These are phyloP conservation scores for Pleomassaria siparia DNA, from an alignment of 2,329 filamentous ascomycete species.

Conservation along the genomic window DNA sequence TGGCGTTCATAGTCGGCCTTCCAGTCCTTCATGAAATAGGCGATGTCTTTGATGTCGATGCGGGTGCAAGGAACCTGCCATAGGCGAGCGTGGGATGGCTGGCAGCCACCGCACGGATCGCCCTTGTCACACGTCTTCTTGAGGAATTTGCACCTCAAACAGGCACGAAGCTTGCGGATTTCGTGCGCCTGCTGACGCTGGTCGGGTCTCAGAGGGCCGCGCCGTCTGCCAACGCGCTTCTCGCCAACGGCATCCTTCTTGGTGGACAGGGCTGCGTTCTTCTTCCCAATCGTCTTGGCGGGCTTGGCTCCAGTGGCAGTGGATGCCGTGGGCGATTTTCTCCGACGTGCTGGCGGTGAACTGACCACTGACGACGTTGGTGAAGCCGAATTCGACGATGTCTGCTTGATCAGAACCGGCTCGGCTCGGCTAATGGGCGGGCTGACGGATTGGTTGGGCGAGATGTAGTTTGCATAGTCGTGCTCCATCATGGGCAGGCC, in stretches of 20 bases:
- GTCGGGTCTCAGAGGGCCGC: conserved; percentile 86
- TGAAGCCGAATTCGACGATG: conserved; percentile 60
- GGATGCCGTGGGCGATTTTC: conserved; percentile 72
- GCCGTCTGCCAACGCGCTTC: conserved; percentile 90
- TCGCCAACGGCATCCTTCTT: conserved; percentile 78
- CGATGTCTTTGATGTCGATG: conserved; percentile 98
- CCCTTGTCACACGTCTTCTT: conserved; percentile 99
- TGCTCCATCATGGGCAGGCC: conserved; percentile 31
- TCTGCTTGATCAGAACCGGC: conserved; percentile 69
- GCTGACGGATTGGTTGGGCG: conserved; percentile 58
- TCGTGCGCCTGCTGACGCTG: conserved; percentile 96
- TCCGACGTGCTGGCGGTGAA: conserved; percentile 68
- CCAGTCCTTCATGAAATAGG: conserved; percentile 99
- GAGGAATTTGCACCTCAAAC: conserved; percentile 94
- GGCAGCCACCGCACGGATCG: conserved; percentile 91
- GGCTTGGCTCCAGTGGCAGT: conserved; percentile 74
- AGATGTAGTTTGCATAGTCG: conserved; percentile 43
- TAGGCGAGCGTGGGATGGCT: conserved; percentile 89
- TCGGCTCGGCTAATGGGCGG: conserved; percentile 67
- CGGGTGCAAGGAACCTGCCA: conserved; percentile 98
- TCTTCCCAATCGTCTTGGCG: conserved; percentile 79
- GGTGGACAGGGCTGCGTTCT: conserved; percentile 65
- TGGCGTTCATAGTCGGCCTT: conserved; percentile 95
- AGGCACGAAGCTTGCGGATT: conserved; percentile 91
- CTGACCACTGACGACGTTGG: conserved; percentile 55